Base-by-base conservation (phyloP, 2,329 filamentous ascomycete species). In the Raffaelea deltoideospora region DNA sequence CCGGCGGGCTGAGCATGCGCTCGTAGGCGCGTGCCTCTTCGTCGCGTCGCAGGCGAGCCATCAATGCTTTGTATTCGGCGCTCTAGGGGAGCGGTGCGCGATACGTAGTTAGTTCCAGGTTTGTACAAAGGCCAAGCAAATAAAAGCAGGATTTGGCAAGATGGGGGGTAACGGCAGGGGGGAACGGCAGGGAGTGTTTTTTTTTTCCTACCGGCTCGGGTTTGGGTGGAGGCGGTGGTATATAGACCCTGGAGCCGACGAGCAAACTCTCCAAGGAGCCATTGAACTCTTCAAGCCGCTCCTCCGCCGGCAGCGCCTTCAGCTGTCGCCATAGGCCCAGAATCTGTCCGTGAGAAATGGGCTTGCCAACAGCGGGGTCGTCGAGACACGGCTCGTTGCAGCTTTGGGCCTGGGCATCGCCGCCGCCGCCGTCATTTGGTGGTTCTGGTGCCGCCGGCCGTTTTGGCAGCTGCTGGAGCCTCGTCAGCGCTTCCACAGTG, bases 1-100 rank as follows among this genome's bases (percentile, higher is more conserved):
- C 28, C 4, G 50, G 15, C 36, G 77, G 72, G 43, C 78, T 76
- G 35, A 79, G 60, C 76, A 96, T 85, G 51, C 78, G 75, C 46
- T 84, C 72, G 63, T 96, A 98, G 36, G 74, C 69, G 42, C 79
- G 74, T 45, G 76, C 71, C 62, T 96, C 87, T 59, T 88, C 80
- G 49, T 90, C 77, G 41, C 70, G 74, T 43, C 85, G 83, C 17
- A 98, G 73, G 14, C 79, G 76, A 19, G 76, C 76, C 85, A 96
- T 96, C 2, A 94, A 65, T 7, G 78, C 79, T 54, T 84, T 82
- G 61, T 88, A 96, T 58, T 93, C 80, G 8, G 76, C 63, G 1
- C 79, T 79, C 75, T 92, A 20, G 7, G 22, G n/a, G n/a, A n/a
- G n/a, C n/a, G n/a, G n/a, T n/a, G n/a, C n/a, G n/a, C n/a, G n/a